Evolutionary conservation across 148 eudicot species (phyloP).

Genomic region (Cornus suecica): DNA sequence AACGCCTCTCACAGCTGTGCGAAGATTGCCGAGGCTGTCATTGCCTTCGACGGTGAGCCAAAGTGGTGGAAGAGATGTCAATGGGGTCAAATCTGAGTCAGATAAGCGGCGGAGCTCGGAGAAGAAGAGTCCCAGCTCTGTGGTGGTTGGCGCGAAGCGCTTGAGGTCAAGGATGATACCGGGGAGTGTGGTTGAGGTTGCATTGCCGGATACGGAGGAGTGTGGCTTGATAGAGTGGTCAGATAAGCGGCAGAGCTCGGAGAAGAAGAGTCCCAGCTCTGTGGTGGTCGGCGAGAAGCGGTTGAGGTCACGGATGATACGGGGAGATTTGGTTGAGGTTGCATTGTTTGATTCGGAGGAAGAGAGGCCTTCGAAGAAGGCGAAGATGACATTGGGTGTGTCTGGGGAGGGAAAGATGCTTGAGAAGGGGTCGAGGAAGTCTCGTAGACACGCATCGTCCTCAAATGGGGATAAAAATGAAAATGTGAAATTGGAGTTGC

Average conservation of each 20-base stretch:
- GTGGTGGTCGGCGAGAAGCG: not conserved
- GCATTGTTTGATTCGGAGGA: not conserved
- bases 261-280: not conserved
- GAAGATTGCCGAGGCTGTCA: not conserved
- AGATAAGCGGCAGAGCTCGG: not conserved
- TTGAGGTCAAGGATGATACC: not conserved
- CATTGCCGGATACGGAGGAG: not conserved
- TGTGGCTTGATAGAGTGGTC: not conserved
- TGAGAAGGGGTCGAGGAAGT: conserved; percentile 14
- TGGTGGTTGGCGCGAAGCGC: not conserved
- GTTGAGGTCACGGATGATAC: not conserved
- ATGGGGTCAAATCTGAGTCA: not conserved
- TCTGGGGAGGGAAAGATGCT: not conserved
- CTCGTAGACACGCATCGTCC: conserved; percentile 14
- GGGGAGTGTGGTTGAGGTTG: not conserved
- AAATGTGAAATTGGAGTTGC: conserved; percentile 12
- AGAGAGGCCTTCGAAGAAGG: not conserved
- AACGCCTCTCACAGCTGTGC: not conserved
- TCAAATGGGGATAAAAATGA: conserved; percentile 4
- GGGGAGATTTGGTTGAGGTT: not conserved
- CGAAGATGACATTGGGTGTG: not conserved
- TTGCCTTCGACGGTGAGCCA: not conserved
- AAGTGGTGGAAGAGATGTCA: not conserved
- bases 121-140: not conserved
- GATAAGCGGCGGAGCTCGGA: not conserved